Base-by-base conservation (phyloP, 106 monocot genomes). In the Dendrobium huoshanense region DNA sequence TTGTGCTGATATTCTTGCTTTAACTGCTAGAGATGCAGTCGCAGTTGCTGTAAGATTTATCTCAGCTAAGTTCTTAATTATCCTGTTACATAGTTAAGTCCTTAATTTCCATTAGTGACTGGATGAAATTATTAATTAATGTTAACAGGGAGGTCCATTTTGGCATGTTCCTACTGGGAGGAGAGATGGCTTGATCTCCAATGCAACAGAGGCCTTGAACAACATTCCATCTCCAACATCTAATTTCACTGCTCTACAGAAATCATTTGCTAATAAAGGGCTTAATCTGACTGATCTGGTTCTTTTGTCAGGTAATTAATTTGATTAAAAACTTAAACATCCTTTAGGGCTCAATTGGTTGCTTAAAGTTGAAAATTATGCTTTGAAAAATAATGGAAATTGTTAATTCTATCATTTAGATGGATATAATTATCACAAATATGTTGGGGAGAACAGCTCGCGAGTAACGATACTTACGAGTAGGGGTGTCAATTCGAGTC, bases 11-110 rank as follows among this genome's bases (percentile, higher is more conserved):
- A 61, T 87, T 49, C 75, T 92, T 7, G 87, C 89, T 8, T 75
- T 92, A 10, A 78, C 76, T 44, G 87, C 91, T 1, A 82, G 91
- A 77, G 91, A 92, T 75, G 75, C 91, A 15, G 91, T 92, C 45
- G 86, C 42, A 10, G 65, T 78, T 17, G 73, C 80, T 17, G n/a
- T 88, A 86, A 8, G 70, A 22, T 22, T 61, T n/a, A 61, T 61
- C 4, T 61, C 20, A n/a, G 20, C 61, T 51, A 3, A 61, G 5
- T n/a, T 61, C 5, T 22, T 56, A 56, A 56, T 15, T 56, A 7
- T 15, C 9, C 9, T 16, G 4, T 56, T 17, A 11, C 3, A 56
- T 56, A 22, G n/a, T n/a, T 16, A 27, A 70, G 4, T 70, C 5
- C n/a, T 61, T 61, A 61, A 61, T 22, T n/a, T 61, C 6, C 8